A percentile compares a stretch with the other conserved stretches of the same genome.
phyloP scores from a whole-genome alignment of 2,329 filamentous ascomycete genomes.

The Zymoseptoria crescenta region DNA sequence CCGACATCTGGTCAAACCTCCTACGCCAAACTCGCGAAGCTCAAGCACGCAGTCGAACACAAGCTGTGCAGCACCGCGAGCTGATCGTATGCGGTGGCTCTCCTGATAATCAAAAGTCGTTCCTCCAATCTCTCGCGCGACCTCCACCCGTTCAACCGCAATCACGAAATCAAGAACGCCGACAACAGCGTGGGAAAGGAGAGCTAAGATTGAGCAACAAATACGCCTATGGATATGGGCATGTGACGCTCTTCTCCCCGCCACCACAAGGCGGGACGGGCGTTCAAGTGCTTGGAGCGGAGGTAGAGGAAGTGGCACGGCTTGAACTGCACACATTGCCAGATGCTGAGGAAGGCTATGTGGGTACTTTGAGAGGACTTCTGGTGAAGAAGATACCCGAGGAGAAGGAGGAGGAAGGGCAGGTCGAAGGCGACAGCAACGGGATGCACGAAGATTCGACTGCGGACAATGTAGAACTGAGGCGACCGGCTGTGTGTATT shows the following conservation, averaged over 20 bases:
- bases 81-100: slow-evolving; percentile 28
- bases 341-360: slow-evolving; percentile 24
- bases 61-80: slow-evolving; percentile 24
- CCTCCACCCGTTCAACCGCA: slow-evolving; percentile 23
- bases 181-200: slow-evolving; percentile 19
- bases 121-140: slow-evolving; percentile 22
- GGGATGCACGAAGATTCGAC: slow-evolving; percentile 3
- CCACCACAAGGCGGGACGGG: slow-evolving; percentile 20
- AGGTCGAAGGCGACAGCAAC: slow-evolving; percentile 9
- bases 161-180: slow-evolving; percentile 17
- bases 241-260: slow-evolving; percentile 27
- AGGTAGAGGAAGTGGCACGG: slow-evolving; percentile 27
- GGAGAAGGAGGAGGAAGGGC: slow-evolving; percentile 9
- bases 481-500: slow-evolving; percentile 54
- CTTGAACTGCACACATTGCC: slow-evolving; percentile 28
- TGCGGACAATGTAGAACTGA: neutral
- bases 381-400: slow-evolving; percentile 14
- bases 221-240: slow-evolving; percentile 30
- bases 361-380: slow-evolving; percentile 20
- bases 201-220: slow-evolving; percentile 27
- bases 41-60: slow-evolving; percentile 27
- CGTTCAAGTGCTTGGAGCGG: slow-evolving; percentile 21
- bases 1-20: slow-evolving; percentile 29
- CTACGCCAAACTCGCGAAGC: slow-evolving; percentile 29
- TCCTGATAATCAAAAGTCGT: slow-evolving; percentile 24